phyloP scores from a whole-genome alignment of 768 basidiomycete genomes.

The Boletus subcaerulescens region DNA sequence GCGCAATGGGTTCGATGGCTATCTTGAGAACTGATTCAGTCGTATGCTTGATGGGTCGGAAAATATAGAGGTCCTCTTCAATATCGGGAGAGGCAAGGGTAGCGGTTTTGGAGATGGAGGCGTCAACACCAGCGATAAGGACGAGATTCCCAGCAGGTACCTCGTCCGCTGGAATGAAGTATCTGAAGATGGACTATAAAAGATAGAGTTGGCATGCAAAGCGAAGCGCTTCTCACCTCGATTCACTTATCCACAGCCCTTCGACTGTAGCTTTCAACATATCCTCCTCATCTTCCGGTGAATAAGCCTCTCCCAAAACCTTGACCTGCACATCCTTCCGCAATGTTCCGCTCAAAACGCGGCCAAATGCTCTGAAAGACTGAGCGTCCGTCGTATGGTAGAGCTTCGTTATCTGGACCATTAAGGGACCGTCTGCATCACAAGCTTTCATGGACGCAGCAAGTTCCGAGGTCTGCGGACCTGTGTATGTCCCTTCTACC shows the following conservation, averaged over 20 bases:
- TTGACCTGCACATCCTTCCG: slow-evolving; percentile 82
- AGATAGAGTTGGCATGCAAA: not conserved
- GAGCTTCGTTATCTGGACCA: slow-evolving; percentile 91
- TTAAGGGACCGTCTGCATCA: slow-evolving; percentile 80
- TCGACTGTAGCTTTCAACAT: slow-evolving; percentile 86
- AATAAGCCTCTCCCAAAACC: slow-evolving; percentile 97
- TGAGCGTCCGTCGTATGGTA: slow-evolving; percentile 97
- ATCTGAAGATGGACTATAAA: slow-evolving; percentile 46
- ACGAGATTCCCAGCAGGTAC: slow-evolving; percentile 91
- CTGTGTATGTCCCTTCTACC: slow-evolving; percentile 84
- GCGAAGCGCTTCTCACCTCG: slow-evolving; percentile 53
- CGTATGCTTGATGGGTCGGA: slow-evolving; percentile 94
- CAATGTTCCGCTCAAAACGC: slow-evolving; percentile 90
- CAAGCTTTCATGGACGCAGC: slow-evolving; percentile 80
- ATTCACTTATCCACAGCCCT: slow-evolving; percentile 87
- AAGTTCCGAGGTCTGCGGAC: slow-evolving; percentile 79
- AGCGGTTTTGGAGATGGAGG: slow-evolving; percentile 93
- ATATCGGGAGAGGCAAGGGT: slow-evolving; percentile 73
- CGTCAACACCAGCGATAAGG: slow-evolving; percentile 88
- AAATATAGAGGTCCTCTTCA: slow-evolving; percentile 89
- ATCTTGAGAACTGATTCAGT: slow-evolving; percentile 97
- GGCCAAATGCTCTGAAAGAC: slow-evolving; percentile 93
- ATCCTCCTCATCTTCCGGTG: slow-evolving; percentile 99
- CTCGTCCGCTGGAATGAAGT: slow-evolving; percentile 86
- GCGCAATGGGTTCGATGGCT: slow-evolving; percentile 96